A percentile compares a stretch with the other conserved stretches of the same genome.
Conservation (phyloP, 2,329 filamentous ascomycete species). For the Monilinia laxa region DNA sequence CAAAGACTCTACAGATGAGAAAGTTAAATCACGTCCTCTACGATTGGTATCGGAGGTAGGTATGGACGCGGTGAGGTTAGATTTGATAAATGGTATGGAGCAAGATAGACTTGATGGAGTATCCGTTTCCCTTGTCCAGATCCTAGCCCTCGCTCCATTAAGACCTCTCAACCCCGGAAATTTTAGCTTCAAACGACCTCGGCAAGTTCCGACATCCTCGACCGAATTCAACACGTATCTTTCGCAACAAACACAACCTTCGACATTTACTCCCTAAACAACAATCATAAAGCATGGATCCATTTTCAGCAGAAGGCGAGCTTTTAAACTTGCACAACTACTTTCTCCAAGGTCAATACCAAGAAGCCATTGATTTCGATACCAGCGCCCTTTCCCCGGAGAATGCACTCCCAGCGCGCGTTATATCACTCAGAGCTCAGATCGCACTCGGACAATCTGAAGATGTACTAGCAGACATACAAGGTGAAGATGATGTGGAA, state of each 20-base stretch:
- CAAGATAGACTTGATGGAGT: neutral
- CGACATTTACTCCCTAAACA: constrained; percentile 19
- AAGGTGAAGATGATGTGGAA: constrained; percentile 66
- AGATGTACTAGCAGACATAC: constrained; percentile 68
- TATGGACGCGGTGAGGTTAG: constrained; percentile 10
- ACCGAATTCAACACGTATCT: constrained; percentile 30
- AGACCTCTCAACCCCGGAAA: constrained; percentile 5
- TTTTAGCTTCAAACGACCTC: constrained; percentile 14
- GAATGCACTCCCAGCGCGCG: constrained; percentile 72
- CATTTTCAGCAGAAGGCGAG: constrained; percentile 69
- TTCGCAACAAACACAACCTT: constrained; percentile 7
- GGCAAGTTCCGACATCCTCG: constrained; percentile 11
- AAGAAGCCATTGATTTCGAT: constrained; percentile 82
- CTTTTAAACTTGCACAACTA: constrained; percentile 69
- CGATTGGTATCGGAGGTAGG: neutral
- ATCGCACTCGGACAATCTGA: constrained; percentile 78
- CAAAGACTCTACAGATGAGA: neutral
- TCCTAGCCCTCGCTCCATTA: neutral
- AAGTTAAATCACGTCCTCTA: neutral
- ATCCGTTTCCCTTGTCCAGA: neutral
- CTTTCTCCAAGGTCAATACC: constrained; percentile 81
- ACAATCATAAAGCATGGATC: constrained; percentile 54
- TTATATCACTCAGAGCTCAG: constrained; percentile 78
- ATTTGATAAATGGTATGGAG: constrained; percentile 3
- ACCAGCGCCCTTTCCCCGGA: constrained; percentile 73